Evolutionary conservation across 2,329 filamentous ascomycete species (phyloP).

Genomic region (Talaromyces pinophilus): DNA sequence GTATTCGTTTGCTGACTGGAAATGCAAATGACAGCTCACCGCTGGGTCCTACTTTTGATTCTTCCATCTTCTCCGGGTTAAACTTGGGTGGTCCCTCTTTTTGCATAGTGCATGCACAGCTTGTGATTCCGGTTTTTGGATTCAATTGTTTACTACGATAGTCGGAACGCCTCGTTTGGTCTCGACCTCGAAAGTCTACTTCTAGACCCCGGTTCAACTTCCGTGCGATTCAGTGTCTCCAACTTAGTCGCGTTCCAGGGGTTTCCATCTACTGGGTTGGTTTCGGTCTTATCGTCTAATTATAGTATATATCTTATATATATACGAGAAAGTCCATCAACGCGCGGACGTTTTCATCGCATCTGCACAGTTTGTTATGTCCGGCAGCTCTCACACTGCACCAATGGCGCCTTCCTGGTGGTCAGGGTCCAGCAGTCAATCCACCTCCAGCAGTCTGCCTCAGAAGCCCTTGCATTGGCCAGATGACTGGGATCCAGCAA

Average conservation of each 20-base stretch:
- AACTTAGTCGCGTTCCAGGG: conserved; percentile 5
- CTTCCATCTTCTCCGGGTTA: conserved; percentile 17
- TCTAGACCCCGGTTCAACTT: conserved; percentile 4
- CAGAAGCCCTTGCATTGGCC: conserved; percentile 17
- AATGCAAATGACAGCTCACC: conserved; percentile 22
- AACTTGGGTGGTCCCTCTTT: not conserved
- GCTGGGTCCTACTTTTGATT: conserved; percentile 6
- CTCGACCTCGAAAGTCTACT: conserved; percentile 7
- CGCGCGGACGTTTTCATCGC: not conserved
- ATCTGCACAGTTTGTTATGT: conserved; percentile 8
- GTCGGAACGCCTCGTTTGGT: conserved; percentile 13
- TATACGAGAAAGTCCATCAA: not conserved
- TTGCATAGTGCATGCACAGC: not conserved
- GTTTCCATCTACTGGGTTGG: conserved; percentile 1
- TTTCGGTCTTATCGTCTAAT: not conserved
- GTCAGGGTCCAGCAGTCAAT: conserved; percentile 2
- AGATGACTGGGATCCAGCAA: conserved; percentile 8
- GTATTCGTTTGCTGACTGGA: conserved; percentile 1
- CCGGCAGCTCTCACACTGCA: conserved; percentile 1
- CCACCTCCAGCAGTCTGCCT: not conserved
- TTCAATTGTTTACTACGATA: conserved; percentile 6
- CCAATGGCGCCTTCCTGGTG: conserved; percentile 15
- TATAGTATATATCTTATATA: conserved; percentile 13
- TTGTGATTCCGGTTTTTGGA: not conserved
- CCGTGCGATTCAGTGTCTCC: not conserved